Base-by-base conservation (phyloP, 176 grass and related monocot species). In the Ananas comosus region DNA sequence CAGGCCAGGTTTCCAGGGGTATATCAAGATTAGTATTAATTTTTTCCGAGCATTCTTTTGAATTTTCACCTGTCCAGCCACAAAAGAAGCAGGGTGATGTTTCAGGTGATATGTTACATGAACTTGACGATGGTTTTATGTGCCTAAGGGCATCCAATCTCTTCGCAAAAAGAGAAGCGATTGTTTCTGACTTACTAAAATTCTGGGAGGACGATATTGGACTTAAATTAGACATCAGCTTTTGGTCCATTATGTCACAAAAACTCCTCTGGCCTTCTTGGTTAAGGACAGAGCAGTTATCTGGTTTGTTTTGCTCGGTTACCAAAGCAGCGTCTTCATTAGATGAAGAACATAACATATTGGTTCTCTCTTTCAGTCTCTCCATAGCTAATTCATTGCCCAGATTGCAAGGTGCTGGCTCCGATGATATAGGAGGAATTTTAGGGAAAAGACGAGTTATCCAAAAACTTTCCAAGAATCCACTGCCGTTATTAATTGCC, bases 131-230 rank as follows among this genome's bases (percentile, higher is more conserved):
- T 13, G 85, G 84, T n/a, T 81, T 79, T 58, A 80, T 83, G 86
- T 96, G 70, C 70, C 52, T 79, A 75, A 85, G 68, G 11, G 87
- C 78, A 27, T 81, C 88, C 71, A 86, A 74, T 82, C 92, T 86
- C 78, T 86, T 96, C 51, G 88, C 88, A 80, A 91, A 91, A 79
- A 88, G 70, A 65, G 85, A 88, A 80, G 85, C 92, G 70, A 82
- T 88, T 65, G 77, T 76, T 69, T 87, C 81, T 18, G 83, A 84
- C 49, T 83, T 82, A 71, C 85, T 91, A 78, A 69, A 51, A 48
- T 80, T 85, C 23, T 86, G 70, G 68, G 71, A 80, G 64, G 83
- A 75, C 42, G 66, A 63, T 63, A 72, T 80, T 56, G 76, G 79
- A 68, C 65, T 84, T 70, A 89, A 81, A 73, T 77, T 91, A 78